Percentiles rank a stretch among this genome's conserved stretches.
Evolutionary conservation across 2,329 filamentous ascomycete genomes (phyloP).

Genomic region (Lasiodiplodia sp.): DNA sequence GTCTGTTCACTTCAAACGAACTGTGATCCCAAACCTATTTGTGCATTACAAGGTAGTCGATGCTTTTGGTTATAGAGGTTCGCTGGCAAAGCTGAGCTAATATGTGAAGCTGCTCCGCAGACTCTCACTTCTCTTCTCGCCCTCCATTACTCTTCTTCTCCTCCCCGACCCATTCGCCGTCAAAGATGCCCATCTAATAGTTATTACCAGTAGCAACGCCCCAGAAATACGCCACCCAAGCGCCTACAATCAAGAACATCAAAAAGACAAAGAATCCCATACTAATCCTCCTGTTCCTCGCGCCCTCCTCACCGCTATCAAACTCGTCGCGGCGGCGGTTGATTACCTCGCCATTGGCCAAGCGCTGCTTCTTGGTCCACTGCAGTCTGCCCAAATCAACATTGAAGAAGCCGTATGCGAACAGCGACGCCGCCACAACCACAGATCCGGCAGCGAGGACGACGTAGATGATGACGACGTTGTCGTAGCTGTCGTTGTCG

Average conservation of each 20-base stretch:
- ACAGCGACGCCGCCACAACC: conserved; percentile 52
- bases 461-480: conserved; percentile 64
- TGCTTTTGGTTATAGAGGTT: background rate
- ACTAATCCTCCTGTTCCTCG: conserved; percentile 50
- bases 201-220: conserved; percentile 62
- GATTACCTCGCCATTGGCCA: conserved; percentile 54
- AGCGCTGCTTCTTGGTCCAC: conserved; percentile 64
- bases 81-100: too few relatives aligned
- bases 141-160: too few relatives aligned
- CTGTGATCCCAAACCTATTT: background rate
- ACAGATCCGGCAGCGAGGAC: conserved; percentile 60
- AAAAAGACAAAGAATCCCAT: conserved; percentile 54
- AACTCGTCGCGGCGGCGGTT: conserved; percentile 53
- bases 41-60: too few relatives aligned
- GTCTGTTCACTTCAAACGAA: background rate
- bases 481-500: conserved; percentile 63
- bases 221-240: conserved; percentile 67
- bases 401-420: conserved; percentile 49
- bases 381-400: conserved; percentile 60
- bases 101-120: background rate
- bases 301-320: conserved; percentile 43
- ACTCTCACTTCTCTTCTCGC: background rate
- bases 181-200: background rate
- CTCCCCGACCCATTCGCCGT: too few relatives aligned
- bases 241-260: conserved; percentile 58